A percentile compares a stretch with the other conserved stretches of the same genome.
phyloP scores from a whole-genome alignment of 345 rosid genomes.

The Populus tremula region DNA sequence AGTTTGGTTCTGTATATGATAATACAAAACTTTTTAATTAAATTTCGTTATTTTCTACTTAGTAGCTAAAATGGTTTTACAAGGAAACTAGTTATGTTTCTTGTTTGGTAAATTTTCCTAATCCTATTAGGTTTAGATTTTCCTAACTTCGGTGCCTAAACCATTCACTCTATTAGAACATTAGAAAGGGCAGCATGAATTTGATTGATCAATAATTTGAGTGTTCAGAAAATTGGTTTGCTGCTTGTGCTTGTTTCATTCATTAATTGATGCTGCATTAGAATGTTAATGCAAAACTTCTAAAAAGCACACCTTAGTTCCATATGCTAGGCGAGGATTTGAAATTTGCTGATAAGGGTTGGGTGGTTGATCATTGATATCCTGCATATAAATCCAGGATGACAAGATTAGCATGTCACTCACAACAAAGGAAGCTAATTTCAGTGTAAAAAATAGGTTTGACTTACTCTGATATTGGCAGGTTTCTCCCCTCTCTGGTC shows the following conservation, averaged over 20 bases:
- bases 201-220: background rate
- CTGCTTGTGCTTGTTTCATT: no score
- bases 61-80: background rate
- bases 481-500: slow-evolving; percentile 94
- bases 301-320: slow-evolving; percentile 63
- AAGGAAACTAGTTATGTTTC: background rate
- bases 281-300: background rate
- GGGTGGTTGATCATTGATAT: slow-evolving; percentile 83
- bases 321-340: slow-evolving; percentile 70
- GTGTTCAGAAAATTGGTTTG: background rate
- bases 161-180: background rate
- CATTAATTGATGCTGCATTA: no score
- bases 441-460: slow-evolving; percentile 6
- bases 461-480: slow-evolving; percentile 70
- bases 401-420: slow-evolving; percentile 13
- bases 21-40: background rate
- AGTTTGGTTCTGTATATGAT: background rate
- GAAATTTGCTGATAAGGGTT: slow-evolving; percentile 74
- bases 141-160: background rate
- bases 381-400: slow-evolving; percentile 47
- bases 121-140: background rate
- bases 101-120: background rate
- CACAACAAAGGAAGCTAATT: slow-evolving; percentile 14
- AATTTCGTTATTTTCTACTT: background rate
- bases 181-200: background rate